These are phyloP conservation scores for Rhynchosporium graminicola DNA, from an alignment of 2,329 filamentous ascomycete species.

Conservation along the genomic window DNA sequence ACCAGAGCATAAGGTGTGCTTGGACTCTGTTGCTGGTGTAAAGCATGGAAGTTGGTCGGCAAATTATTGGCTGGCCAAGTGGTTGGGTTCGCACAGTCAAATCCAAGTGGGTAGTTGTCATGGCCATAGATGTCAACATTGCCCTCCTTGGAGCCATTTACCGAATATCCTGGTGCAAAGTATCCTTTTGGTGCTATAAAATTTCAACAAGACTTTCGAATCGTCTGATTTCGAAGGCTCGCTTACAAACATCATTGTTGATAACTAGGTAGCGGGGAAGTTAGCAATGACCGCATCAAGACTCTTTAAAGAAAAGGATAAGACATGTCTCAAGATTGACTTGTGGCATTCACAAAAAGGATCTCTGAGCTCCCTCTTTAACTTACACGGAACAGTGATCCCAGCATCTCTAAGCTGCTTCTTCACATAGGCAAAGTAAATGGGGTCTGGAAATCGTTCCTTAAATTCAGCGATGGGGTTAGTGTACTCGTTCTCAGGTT, in stretches of 20 bases:
- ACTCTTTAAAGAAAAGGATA: no score
- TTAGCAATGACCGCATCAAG: no score
- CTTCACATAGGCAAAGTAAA: constrained; percentile 71
- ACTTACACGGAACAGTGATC: constrained; percentile 62
- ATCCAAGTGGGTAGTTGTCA: constrained; percentile 48
- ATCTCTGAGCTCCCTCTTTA: no score
- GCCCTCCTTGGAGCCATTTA: constrained; percentile 36
- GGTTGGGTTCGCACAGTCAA: constrained; percentile 49
- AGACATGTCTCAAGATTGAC: no score
- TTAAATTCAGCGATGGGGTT: constrained; percentile 48
- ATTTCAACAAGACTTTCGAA: constrained; percentile 15
- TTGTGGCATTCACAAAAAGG: no score
- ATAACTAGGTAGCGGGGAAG: constrained; percentile 48
- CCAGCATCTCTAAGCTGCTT: constrained; percentile 68
- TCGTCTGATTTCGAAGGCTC: background rate
- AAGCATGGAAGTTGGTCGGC: constrained; percentile 55
- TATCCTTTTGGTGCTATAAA: constrained; percentile 28
- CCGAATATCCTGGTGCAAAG: constrained; percentile 37
- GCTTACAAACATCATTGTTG: constrained; percentile 64
- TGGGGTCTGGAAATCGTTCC: constrained; percentile 60
- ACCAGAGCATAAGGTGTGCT: constrained; percentile 63
- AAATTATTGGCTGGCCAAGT: constrained; percentile 59
- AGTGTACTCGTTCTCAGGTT: constrained; percentile 82
- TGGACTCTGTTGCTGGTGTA: constrained; percentile 62
- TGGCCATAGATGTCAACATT: constrained; percentile 43